Evolutionary conservation across 768 basidiomycete species (phyloP).

Genomic region (Dendrothele bispora): DNA sequence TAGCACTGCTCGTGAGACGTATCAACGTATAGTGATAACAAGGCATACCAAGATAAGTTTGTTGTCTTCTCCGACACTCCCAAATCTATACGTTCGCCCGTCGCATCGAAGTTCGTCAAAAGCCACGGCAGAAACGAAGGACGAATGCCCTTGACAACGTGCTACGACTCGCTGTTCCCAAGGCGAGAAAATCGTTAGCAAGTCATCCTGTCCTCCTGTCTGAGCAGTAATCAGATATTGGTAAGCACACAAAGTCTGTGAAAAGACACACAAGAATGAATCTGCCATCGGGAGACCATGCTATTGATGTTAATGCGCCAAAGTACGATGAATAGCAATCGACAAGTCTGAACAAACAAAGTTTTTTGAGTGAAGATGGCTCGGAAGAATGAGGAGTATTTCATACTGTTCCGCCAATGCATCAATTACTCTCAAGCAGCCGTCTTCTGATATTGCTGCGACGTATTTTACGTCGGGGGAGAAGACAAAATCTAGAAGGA

Average conservation of each 20-base stretch:
- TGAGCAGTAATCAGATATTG: constrained; percentile 31
- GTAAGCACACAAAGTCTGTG: neutral
- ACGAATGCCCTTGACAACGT: constrained; percentile 95
- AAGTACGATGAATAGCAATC: constrained; percentile 97
- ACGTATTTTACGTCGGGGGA: constrained; percentile 92
- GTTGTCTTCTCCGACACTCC: constrained; percentile 96
- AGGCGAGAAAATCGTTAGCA: constrained; percentile 91
- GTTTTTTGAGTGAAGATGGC: constrained; percentile 3
- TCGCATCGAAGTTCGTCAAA: constrained; percentile 92
- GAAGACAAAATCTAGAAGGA: constrained; percentile 76
- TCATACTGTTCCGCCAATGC: constrained; percentile 81
- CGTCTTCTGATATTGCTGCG: constrained; percentile 91
- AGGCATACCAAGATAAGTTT: constrained; percentile 79
- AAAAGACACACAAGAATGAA: constrained; percentile 71
- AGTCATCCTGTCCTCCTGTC: constrained; percentile 97
- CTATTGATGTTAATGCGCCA: constrained; percentile 83
- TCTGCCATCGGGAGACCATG: constrained; percentile 95
- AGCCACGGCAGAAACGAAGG: constrained; percentile 85
- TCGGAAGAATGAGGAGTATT: constrained; percentile 1
- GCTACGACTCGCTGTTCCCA: constrained; percentile 94
- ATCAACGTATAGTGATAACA: constrained; percentile 3
- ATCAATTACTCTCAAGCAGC: constrained; percentile 88
- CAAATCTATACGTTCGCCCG: constrained; percentile 90
- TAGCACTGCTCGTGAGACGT: constrained; percentile 1
- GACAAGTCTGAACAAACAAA: constrained; percentile 61